phyloP scores from a whole-genome alignment of 139 green algal genomes.

The Asterochloris sp. region DNA sequence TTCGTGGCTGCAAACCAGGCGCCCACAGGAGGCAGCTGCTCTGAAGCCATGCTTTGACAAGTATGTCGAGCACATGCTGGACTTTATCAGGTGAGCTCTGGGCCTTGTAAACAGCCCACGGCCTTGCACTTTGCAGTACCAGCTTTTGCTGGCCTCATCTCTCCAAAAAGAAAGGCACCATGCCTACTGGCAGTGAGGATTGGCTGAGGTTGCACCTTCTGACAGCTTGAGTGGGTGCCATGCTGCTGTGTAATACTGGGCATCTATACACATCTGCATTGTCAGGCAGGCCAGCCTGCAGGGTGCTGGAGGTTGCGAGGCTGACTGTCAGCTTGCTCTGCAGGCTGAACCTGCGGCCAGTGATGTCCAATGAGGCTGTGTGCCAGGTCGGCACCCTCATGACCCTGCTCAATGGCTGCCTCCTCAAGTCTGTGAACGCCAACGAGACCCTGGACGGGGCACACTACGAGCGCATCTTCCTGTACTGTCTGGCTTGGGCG shows the following conservation, averaged over 20 bases:
- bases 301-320: no score
- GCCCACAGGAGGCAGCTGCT: slow-evolving; percentile 43
- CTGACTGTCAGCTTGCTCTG: slow-evolving; percentile 10
- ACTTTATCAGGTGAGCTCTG: slow-evolving; percentile 47
- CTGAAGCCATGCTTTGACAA: slow-evolving; percentile 79
- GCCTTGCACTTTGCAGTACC: no score
- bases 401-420: slow-evolving; percentile 73
- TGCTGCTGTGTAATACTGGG: no score
- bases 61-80: slow-evolving; percentile 74
- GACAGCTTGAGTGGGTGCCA: no score
- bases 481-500: slow-evolving; percentile 84
- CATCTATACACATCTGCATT: no score
- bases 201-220: no score
- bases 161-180: no score
- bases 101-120: no score
- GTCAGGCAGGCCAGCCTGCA: no score
- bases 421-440: slow-evolving; percentile 26
- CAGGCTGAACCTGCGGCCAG: slow-evolving; percentile 64
- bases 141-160: no score
- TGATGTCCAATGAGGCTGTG: slow-evolving; percentile 86
- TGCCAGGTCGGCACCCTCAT: slow-evolving; percentile 77
- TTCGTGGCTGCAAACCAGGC: slow-evolving; percentile 73
- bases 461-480: slow-evolving; percentile 80
- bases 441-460: neutral
- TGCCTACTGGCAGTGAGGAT: no score